Base-by-base conservation (phyloP, 2,329 filamentous ascomycete genomes). In the Ascochyta pisi region DNA sequence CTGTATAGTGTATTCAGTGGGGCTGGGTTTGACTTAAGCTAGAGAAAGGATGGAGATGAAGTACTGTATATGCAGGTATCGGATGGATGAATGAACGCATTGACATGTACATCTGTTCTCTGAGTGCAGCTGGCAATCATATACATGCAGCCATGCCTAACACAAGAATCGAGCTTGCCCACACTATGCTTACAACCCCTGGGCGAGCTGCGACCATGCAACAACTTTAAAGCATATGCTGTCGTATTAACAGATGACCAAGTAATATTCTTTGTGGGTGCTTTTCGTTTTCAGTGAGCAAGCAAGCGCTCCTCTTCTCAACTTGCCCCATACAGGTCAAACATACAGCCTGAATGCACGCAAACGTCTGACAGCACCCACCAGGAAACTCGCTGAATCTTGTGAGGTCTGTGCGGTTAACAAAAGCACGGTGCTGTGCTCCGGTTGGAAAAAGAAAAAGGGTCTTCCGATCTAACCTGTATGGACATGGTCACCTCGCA, bases 1-100 rank as follows among this genome's bases (percentile, higher is more conserved):
- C 78, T 98, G 48, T 96, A 97, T 76, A 94, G 94, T 8, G 86
- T 97, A 19, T 91, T 91, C 65, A 90, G 91, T 0, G 92, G 92
- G 0, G 94, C 95, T 42, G 94, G 95, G 1, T 99, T 99, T 76
- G 94, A 98, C 79, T 55, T 83, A 65, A 74, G 71, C 27, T 72
- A 58, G 50, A 19, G 40, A 23, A 35, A 39, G 3, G 13, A 31
- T 15, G 26, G 34, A 15, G 29, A 31, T 31, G 29, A 4, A 31
- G 6, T 15, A 12, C 29, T 31, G 29, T 31, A 31, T 12, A 31
- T 31, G 29, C 4, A 6, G 29, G 12, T 31, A 31, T 1, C 4
- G 6, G 8, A 39, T 31, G 9, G 3, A 6, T 16, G 19, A 31
- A 24, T 10, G 4, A 8, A 24, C 6, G 40, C 26, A n/a, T 19